Evolutionary conservation across 2,329 filamentous ascomycete species (phyloP).

Genomic region (Xylariales sp.): DNA sequence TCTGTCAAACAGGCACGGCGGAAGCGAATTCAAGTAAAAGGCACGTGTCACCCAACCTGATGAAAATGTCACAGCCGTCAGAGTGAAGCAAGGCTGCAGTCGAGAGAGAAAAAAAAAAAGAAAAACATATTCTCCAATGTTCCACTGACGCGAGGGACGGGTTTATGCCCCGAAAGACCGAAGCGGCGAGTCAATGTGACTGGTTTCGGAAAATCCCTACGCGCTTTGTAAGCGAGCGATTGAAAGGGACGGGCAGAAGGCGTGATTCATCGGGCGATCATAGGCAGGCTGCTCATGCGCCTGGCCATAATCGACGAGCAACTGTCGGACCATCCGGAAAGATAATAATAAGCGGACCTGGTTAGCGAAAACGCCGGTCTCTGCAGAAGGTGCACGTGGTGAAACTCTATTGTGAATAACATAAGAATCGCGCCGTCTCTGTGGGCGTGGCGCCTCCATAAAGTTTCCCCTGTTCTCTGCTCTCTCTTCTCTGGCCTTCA

Average conservation of each 20-base stretch:
- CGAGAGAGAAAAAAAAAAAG: neutral
- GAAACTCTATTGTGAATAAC: constrained; percentile 30
- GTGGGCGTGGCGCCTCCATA: neutral
- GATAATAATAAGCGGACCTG: constrained; percentile 24
- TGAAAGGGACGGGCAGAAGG: constrained; percentile 10
- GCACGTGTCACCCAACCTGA: neutral
- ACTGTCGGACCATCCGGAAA: constrained; percentile 32
- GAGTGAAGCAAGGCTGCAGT: constrained; percentile 12
- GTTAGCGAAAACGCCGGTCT: constrained; percentile 7
- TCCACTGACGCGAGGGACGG: neutral
- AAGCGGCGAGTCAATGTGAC: constrained; percentile 23
- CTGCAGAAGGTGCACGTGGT: constrained; percentile 10
- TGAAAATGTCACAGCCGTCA: neutral
- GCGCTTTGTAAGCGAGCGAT: constrained; percentile 32
- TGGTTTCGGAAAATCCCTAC: constrained; percentile 19
- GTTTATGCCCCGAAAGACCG: constrained; percentile 22
- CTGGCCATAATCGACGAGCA: constrained; percentile 6
- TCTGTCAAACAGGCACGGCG: neutral
- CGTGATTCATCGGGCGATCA: constrained; percentile 34
- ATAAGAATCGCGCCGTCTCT: constrained; percentile 7
- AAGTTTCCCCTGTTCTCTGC: neutral
- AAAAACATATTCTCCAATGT: neutral
- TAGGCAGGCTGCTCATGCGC: constrained; percentile 6
- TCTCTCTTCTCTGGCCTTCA: too few relatives aligned
- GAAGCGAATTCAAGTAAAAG: neutral